Conservation (phyloP, 306 rosid species). For the Castanea mollissima region DNA sequence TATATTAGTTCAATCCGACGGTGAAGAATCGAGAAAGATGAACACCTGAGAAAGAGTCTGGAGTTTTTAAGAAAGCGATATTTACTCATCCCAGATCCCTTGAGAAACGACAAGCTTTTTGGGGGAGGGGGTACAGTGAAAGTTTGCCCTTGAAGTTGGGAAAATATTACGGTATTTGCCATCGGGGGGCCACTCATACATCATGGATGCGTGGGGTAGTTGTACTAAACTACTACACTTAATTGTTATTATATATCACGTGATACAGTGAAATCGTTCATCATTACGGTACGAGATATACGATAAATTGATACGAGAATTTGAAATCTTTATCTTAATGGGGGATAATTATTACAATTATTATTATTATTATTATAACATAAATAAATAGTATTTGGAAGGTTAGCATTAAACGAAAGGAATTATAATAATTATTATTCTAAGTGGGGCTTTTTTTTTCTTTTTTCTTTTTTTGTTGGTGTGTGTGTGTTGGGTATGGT, state of each 20-base stretch:
- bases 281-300: conserved; percentile 33
- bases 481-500: neutral
- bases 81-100: conserved; percentile 51
- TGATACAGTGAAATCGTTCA: conserved; percentile 35
- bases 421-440: neutral
- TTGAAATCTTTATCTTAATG: neutral
- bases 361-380: too few species aligned
- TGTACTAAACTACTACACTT: neutral
- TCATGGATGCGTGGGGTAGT: conserved; percentile 35
- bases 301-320: too few species aligned
- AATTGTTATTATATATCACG: conserved; percentile 39
- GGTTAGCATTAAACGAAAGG: neutral
- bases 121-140: conserved; percentile 8
- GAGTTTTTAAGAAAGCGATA: conserved; percentile 33
- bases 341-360: neutral
- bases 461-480: too few species aligned
- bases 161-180: conserved; percentile 56
- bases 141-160: conserved; percentile 14
- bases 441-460: neutral
- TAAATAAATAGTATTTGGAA: neutral
- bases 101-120: conserved; percentile 59
- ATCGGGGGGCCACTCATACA: conserved; percentile 13
- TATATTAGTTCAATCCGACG: neutral
- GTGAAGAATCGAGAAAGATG: neutral
- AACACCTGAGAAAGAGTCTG: conserved; percentile 20